Evolutionary conservation across 352 stramenopile genomes (phyloP), one percentile per base, ranked within the genome.

Genomic region (Phytophthora kernoviae): DNA sequence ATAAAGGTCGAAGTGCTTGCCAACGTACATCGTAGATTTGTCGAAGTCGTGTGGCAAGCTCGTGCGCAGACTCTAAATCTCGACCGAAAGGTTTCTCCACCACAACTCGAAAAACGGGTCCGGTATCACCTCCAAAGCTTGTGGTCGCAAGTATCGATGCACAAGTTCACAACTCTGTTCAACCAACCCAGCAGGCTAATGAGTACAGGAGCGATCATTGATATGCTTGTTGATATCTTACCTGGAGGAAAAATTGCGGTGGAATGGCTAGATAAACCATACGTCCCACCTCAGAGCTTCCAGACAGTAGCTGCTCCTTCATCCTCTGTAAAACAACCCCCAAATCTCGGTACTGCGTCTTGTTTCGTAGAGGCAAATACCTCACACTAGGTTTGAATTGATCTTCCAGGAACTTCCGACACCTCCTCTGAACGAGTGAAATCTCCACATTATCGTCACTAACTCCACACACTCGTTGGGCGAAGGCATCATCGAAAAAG

Each of bases 241-340:
- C 84, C 62, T 71, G 65, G 2, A 78, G 58, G 54, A 92, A 95
- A 49, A 81, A 87, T 46, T 65, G 54, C 4, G 86, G 82, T 0
- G 86, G 86, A 36, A 94, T 86, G n/a, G 86, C 86, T 2, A 95
- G 68, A 58, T 95, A 95, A 20, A 95, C 69, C 8, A 95, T 45
- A 0, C 84, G 60, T 1, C 82, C 83, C 1, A 57, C 53, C 12
- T 89, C 76, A 1, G 42, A 39, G 4, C 22, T 62, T 10, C 6
- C 11, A 7, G 10, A 46, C 10, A 22, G 18, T 11, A 52, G 22
- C 5, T 44, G 17, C 2, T 54, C 22, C 7, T 63, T 51, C 15
- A 51, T 54, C 10, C 68, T 18, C 14, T 15, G 4, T 5, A 84
- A 56, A 4, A 6, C 33, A 14, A 22, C 17, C 11, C 58, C 63